These are phyloP conservation scores for Sclerospora graminicola DNA, from an alignment of 352 stramenopile species.

Conservation along the genomic window DNA sequence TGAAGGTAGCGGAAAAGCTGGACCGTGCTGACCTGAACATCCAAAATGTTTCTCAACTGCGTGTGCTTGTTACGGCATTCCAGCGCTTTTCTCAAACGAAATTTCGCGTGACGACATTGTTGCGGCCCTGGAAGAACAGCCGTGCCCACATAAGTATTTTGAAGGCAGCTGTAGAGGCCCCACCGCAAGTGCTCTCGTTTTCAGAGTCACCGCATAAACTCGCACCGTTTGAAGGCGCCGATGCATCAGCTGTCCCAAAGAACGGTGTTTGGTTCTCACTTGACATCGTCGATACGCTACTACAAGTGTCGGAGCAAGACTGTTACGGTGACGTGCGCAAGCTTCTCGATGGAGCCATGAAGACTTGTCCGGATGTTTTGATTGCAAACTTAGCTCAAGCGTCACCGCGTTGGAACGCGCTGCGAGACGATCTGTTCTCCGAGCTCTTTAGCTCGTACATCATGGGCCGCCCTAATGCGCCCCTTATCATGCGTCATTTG, in stretches of 20 bases:
- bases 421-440: conserved; percentile 82
- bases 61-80: conserved; percentile 66
- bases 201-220: conserved; percentile 72
- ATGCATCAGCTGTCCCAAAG: conserved; percentile 72
- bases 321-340: conserved; percentile 76
- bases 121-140: conserved; percentile 73
- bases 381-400: conserved; percentile 80
- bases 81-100: conserved; percentile 76
- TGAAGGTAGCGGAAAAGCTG: conserved; percentile 78
- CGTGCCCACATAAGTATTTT: conserved; percentile 68
- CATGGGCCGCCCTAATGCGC: conserved; percentile 75
- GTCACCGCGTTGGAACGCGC: conserved; percentile 64
- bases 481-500: conserved; percentile 80
- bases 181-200: conserved; percentile 74
- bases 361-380: conserved; percentile 74
- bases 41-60: conserved; percentile 48
- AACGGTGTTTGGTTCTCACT: conserved; percentile 85
- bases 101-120: conserved; percentile 58
- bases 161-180: conserved; percentile 67
- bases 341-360: conserved; percentile 73
- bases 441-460: conserved; percentile 83
- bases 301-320: conserved; percentile 74
- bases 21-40: conserved; percentile 69
- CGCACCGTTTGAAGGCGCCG: conserved; percentile 76
- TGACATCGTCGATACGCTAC: conserved; percentile 69